Percentiles rank a stretch among this genome's conserved stretches.
Evolutionary conservation across 257 asterid species (phyloP).

Genomic region (Schizonepeta tenuifolia): DNA sequence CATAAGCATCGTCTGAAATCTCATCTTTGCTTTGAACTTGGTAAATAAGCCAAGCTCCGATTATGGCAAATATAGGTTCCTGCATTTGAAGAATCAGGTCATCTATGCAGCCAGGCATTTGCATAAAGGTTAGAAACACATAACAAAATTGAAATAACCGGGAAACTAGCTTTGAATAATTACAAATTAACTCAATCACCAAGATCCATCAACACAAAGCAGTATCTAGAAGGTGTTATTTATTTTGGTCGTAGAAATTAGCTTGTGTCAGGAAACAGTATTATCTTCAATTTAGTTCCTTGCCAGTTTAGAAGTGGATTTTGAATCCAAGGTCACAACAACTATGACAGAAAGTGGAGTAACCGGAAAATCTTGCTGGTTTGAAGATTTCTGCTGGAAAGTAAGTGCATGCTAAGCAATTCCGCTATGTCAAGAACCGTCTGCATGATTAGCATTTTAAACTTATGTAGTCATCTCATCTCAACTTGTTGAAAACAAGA

Average conservation of each 20-base stretch:
- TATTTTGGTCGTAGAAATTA: not conserved
- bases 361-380: not conserved
- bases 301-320: not conserved
- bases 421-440: not conserved
- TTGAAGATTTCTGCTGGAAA: not conserved
- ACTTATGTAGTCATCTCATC: not conserved
- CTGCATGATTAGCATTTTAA: not conserved
- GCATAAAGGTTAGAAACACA: constrained; percentile 4
- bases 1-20: constrained; percentile 45
- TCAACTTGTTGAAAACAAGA: not conserved
- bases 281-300: not conserved
- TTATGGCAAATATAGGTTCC: constrained; percentile 81
- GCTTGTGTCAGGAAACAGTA: not conserved
- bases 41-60: constrained; percentile 82
- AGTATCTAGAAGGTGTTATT: not conserved
- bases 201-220: not conserved
- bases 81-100: constrained; percentile 34
- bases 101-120: not conserved
- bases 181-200: not conserved
- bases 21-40: constrained; percentile 65
- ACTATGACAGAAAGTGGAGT: not conserved
- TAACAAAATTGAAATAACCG: not conserved
- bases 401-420: not conserved
- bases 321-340: not conserved
- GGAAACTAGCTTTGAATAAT: constrained; percentile 2